Evolutionary conservation across 2,329 filamentous ascomycete genomes (phyloP), one percentile per base, ranked within the genome.

Genomic region (Cordyceps fumosorosea): DNA sequence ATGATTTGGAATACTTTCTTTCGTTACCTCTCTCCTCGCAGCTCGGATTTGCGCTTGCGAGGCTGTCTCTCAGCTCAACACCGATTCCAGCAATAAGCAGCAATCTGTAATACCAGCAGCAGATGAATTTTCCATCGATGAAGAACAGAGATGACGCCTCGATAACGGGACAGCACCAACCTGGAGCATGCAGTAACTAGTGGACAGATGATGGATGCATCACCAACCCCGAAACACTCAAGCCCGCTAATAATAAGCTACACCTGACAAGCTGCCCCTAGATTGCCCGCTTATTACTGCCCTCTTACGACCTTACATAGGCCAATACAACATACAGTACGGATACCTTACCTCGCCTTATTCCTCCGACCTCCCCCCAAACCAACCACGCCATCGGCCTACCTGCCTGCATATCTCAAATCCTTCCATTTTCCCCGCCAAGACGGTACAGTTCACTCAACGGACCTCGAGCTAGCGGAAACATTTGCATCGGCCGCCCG

Each of bases 381-480:
- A 37, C 20, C 20, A 8, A 37, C 20, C 44, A 7, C 55, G 10
- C 29, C 40, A 18, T 18, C 34, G 6, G 20, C 26, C 26, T 29
- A 29, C 29, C 29, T 29, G 34, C 24, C n/a, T 22, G 14, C 45
- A 50, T 48, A 58, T 58, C 56, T 58, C 56, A 58, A 58, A 58
- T 51, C 56, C 42, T 51, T 51, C 16, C 37, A n/a, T n/a, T 20
- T 12, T 7, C 26, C 45, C 44, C 4, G 29, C 29, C 54, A 34
- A 16, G 11, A 45, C 29, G 55, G 44, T 29, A 29, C 26, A 29
- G 26, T 6, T 26, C 12, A 5, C 40, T 18, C 26, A 26, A 29
- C 44, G 3, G n/a, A 48, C 29, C 14, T 24, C 18, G 29, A 58
- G 42, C 32, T 40, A 51, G 45, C 56, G 26, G 26, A 51, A 47